phyloP scores from a whole-genome alignment of 1,284 basidiomycete genomes.

The Marasmius oreades region DNA sequence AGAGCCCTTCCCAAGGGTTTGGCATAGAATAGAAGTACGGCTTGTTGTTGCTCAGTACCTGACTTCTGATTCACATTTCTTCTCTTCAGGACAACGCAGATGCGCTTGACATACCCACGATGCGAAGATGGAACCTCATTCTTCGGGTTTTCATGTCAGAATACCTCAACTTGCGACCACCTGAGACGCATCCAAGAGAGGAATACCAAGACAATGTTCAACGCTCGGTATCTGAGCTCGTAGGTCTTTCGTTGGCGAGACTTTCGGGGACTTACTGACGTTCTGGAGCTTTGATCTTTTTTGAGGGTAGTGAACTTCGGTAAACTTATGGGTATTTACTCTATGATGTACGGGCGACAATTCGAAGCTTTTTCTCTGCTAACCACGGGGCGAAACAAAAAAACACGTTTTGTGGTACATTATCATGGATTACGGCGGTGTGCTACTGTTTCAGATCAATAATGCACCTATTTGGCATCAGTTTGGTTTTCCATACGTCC shows the following conservation, averaged over 20 bases:
- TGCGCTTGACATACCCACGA: conserved; percentile 82
- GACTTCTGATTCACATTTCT: conserved; percentile 6
- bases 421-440: too few species aligned
- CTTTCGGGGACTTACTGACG: background rate
- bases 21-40: conserved; percentile 80
- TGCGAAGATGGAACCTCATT: conserved; percentile 88
- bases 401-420: too few species aligned
- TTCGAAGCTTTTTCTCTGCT: too few species aligned
- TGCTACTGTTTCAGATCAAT: background rate
- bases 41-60: conserved; percentile 1
- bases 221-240: conserved; percentile 1
- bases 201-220: conserved; percentile 9
- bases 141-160: conserved; percentile 87
- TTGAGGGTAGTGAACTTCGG: background rate
- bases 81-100: conserved; percentile 76
- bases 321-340: background rate
- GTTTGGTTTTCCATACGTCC: conserved; percentile 18
- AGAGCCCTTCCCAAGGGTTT: conserved; percentile 86
- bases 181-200: conserved; percentile 13
- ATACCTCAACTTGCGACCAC: conserved; percentile 76
- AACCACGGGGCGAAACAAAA: too few species aligned
- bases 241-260: background rate
- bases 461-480: background rate
- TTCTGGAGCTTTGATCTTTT: background rate
- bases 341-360: background rate